Evolutionary conservation across 2,329 filamentous ascomycete genomes (phyloP).

Genomic region (Colletotrichum sp.): DNA sequence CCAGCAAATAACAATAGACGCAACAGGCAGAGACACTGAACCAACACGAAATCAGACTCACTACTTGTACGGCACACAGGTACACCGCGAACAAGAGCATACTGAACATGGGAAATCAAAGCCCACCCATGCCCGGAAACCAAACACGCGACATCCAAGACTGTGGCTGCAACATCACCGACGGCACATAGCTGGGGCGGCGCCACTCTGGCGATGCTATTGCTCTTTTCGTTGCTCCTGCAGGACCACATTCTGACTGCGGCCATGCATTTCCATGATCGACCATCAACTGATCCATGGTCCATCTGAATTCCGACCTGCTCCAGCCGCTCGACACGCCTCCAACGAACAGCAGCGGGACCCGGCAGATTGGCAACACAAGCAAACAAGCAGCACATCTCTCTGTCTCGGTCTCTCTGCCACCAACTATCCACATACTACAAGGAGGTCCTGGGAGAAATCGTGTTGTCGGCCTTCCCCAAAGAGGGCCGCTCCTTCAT

Average conservation of each 20-base stretch:
- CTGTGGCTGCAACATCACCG: not conserved
- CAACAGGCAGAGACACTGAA: not conserved
- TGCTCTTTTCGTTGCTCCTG: not conserved
- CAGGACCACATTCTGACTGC: not conserved
- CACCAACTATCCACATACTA: not conserved
- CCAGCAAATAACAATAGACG: not conserved
- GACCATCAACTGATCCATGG: not conserved
- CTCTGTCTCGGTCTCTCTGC: not conserved
- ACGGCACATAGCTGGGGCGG: not conserved
- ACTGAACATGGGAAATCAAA: not conserved
- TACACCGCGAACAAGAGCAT: not conserved
- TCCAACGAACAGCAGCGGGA: not conserved
- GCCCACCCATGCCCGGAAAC: not conserved
- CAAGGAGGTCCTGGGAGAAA: not conserved
- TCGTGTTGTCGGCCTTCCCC: not conserved
- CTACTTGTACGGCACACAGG: not conserved
- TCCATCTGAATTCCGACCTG: not conserved
- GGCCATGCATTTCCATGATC: not conserved
- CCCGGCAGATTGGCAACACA: slow-evolving; percentile 6
- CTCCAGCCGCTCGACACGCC: slow-evolving; percentile 5
- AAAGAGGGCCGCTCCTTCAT: not conserved
- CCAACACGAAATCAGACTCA: not conserved
- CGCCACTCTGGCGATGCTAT: not conserved
- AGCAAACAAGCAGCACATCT: not conserved
- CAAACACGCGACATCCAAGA: not conserved